Conservation (phyloP, 148 eudicot species). For the Gaultheria prostrata region DNA sequence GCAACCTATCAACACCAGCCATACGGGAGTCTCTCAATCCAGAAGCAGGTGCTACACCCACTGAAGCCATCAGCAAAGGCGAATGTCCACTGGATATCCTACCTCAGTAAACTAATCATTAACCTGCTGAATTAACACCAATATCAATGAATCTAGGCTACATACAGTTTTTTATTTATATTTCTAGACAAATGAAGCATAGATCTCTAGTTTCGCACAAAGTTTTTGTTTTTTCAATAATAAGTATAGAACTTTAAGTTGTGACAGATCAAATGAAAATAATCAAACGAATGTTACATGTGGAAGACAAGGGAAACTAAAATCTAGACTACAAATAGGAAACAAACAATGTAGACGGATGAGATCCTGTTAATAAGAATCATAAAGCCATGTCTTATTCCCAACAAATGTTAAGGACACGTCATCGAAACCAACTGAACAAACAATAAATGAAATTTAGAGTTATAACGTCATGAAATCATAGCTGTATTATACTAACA, state of each 20-base stretch:
- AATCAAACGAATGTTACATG: too few relatives aligned
- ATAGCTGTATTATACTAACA: neutral
- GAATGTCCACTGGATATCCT: conserved; percentile 13
- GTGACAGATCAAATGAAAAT: too few relatives aligned
- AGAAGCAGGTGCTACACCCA: conserved; percentile 46
- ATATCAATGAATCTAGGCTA: neutral
- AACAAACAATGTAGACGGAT: neutral
- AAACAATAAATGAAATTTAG: neutral
- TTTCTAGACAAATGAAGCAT: too few relatives aligned
- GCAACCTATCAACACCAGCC: conserved; percentile 60
- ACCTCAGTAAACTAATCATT: neutral
- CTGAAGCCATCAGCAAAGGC: conserved; percentile 46
- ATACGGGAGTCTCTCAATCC: conserved; percentile 53
- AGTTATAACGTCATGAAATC: neutral
- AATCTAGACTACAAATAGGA: neutral
- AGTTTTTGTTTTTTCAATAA: too few relatives aligned
- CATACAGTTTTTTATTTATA: neutral
- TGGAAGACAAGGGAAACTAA: neutral
- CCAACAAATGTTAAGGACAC: neutral
- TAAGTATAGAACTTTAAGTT: neutral
- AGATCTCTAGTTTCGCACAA: too few relatives aligned
- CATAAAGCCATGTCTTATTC: neutral
- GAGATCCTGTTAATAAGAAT: neutral
- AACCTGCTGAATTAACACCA: conserved; percentile 13
- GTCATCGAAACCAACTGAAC: neutral